Percentiles rank a stretch among this genome's conserved stretches.
phyloP scores from a whole-genome alignment of 768 basidiomycete species.

The Agaricus sinodeliciosus region DNA sequence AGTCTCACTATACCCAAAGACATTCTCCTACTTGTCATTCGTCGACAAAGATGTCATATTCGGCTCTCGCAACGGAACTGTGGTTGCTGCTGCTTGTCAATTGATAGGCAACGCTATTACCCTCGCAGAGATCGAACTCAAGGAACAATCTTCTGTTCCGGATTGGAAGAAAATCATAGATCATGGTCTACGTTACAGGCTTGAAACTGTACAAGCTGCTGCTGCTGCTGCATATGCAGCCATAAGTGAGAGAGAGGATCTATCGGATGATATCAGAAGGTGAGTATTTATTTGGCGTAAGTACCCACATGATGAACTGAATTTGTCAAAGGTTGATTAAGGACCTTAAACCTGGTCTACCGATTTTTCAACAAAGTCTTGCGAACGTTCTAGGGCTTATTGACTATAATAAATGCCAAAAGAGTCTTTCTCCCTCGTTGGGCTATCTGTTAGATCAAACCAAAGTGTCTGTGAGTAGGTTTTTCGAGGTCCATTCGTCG shows the following conservation, averaged over 20 bases:
- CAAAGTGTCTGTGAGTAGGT: constrained; percentile 42
- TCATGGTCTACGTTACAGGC: constrained; percentile 63
- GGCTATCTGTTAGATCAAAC: constrained; percentile 54
- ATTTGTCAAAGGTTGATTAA: constrained; percentile 46
- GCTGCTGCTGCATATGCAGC: constrained; percentile 64
- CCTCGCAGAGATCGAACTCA: constrained; percentile 39
- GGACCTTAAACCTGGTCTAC: constrained; percentile 48
- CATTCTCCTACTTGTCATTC: constrained; percentile 50
- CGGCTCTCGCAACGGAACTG: constrained; percentile 61
- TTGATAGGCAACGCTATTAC: constrained; percentile 65
- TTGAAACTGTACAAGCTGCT: constrained; percentile 60
- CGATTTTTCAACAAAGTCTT: constrained; percentile 64
- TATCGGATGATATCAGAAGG: constrained; percentile 60
- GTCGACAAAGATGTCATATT: constrained; percentile 56
- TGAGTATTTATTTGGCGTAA: constrained; percentile 38
- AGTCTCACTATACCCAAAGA: constrained; percentile 33
- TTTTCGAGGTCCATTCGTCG: constrained; percentile 6
- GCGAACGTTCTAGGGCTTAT: constrained; percentile 63
- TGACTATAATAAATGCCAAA: constrained; percentile 48
- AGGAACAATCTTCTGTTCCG: constrained; percentile 36
- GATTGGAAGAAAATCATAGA: constrained; percentile 70
- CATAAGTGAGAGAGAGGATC: constrained; percentile 66
- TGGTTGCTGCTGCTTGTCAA: constrained; percentile 66
- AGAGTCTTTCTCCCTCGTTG: constrained; percentile 27
- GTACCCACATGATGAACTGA: constrained; percentile 1